Percentiles rank a stretch among this genome's conserved stretches.
These are phyloP conservation scores for Wallemia ichthyophaga DNA, from an alignment of 1,284 basidiomycete genomes.

Conservation along the genomic window DNA sequence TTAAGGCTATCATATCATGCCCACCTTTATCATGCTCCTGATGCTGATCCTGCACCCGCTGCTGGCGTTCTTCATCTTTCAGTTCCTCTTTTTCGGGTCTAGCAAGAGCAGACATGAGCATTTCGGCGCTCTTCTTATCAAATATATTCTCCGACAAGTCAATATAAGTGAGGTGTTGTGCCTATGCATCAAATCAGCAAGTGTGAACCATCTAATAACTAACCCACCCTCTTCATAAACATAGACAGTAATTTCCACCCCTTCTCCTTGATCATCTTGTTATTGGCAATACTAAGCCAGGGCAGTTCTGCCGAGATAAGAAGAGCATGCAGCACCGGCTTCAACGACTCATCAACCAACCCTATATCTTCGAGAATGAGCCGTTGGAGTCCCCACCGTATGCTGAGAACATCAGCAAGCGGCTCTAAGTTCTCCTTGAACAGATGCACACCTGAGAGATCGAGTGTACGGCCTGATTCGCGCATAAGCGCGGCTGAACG, in stretches of 20 bases:
- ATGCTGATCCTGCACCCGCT: no score
- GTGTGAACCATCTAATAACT: no score
- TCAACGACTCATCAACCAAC: constrained; percentile 49
- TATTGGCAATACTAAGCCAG: constrained; percentile 59
- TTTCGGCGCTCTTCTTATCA: constrained; percentile 57
- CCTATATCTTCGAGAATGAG: constrained; percentile 49
- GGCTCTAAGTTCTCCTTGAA: constrained; percentile 37
- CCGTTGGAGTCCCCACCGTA: constrained; percentile 65
- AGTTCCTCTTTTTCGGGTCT: no score
- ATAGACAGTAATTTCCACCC: constrained; percentile 57
- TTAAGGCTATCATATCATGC: no score
- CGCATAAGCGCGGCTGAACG: constrained; percentile 22
- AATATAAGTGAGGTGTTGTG: constrained; percentile 26
- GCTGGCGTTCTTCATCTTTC: no score
- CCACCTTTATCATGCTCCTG: no score
- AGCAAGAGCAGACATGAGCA: constrained; percentile 31
- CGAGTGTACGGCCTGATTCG: constrained; percentile 30
- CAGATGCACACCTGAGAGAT: constrained; percentile 45
- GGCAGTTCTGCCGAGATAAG: constrained; percentile 55
- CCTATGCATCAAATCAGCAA: no score
- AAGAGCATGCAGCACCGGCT: constrained; percentile 66
- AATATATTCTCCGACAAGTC: constrained; percentile 65
- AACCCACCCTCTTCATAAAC: constrained; percentile 42
- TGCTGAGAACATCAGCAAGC: constrained; percentile 56
- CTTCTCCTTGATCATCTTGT: constrained; percentile 40